Evolutionary conservation across 1,139 yeast species (phyloP).

Genomic region (Sugiyamaella pinicola): DNA sequence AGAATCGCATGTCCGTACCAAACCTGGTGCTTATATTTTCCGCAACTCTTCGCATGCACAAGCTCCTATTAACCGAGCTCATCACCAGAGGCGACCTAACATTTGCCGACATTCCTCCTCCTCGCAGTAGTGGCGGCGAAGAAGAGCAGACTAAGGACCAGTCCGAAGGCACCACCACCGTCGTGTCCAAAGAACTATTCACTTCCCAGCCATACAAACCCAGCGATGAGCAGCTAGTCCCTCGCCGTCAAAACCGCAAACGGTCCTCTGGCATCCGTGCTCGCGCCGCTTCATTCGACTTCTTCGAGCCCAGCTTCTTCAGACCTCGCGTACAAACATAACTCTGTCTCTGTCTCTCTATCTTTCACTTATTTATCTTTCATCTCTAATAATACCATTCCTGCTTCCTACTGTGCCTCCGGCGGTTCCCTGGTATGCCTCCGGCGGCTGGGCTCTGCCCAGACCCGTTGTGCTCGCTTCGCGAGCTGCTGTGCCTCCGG

Average conservation of each 20-base stretch:
- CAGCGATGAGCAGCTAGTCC: not conserved
- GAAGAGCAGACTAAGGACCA: not conserved
- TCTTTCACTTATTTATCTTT: not conserved
- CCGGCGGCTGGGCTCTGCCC: not conserved
- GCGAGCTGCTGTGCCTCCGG: not conserved
- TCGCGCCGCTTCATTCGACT: conserved; percentile 19
- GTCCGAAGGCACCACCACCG: not conserved
- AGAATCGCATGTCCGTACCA: conserved; percentile 39
- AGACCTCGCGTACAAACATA: conserved; percentile 10
- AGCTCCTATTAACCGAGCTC: conserved; percentile 31
- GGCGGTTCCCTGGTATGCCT: too few species aligned
- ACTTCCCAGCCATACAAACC: not conserved
- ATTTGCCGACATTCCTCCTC: conserved; percentile 8
- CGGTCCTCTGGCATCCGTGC: conserved; percentile 3
- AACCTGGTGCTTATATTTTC: conserved; percentile 40
- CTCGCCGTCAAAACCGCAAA: conserved; percentile 2
- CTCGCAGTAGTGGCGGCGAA: too few species aligned
- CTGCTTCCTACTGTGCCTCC: too few species aligned
- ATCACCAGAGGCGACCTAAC: conserved; percentile 28
- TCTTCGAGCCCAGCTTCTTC: conserved; percentile 19
- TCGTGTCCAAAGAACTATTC: not conserved
- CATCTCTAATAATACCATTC: too few species aligned
- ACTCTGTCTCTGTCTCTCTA: too few species aligned
- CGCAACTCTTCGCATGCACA: conserved; percentile 39
- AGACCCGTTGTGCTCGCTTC: not conserved